Evolutionary conservation across 768 basidiomycete genomes (phyloP).

Genomic region (Russula abietina): DNA sequence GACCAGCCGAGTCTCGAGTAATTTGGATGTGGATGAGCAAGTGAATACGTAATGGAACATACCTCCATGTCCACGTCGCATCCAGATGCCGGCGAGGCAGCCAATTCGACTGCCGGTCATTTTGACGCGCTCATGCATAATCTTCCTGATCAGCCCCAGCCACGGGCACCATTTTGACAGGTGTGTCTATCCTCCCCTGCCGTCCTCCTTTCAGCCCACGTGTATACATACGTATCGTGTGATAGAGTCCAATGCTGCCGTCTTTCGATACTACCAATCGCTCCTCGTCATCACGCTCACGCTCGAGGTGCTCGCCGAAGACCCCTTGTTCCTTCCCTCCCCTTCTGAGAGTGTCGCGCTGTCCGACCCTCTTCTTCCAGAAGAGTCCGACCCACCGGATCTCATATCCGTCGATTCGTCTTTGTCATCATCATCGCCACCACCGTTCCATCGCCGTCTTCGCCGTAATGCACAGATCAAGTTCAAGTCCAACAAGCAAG

Average conservation of each 20-base stretch:
- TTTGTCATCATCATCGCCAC: not conserved
- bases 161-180: not conserved
- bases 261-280: not conserved
- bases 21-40: too few relatives aligned
- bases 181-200: not conserved
- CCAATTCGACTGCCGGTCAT: too few relatives aligned
- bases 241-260: too few relatives aligned
- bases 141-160: too few relatives aligned
- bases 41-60: too few relatives aligned
- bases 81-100: too few relatives aligned
- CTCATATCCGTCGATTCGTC: not conserved
- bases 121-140: too few relatives aligned
- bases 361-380: too few relatives aligned
- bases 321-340: constrained; percentile 14
- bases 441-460: not conserved
- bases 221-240: not conserved
- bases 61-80: too few relatives aligned
- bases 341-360: not conserved
- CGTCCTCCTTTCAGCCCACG: not conserved
- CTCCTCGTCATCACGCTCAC: not conserved
- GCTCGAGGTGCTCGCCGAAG: not conserved
- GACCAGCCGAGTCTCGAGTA: too few relatives aligned
- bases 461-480: not conserved
- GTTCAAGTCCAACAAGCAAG: constrained; percentile 6
- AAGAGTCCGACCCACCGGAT: too few relatives aligned